phyloP scores from a whole-genome alignment of 257 asterid species.

The Galeopsis tetrahit region DNA sequence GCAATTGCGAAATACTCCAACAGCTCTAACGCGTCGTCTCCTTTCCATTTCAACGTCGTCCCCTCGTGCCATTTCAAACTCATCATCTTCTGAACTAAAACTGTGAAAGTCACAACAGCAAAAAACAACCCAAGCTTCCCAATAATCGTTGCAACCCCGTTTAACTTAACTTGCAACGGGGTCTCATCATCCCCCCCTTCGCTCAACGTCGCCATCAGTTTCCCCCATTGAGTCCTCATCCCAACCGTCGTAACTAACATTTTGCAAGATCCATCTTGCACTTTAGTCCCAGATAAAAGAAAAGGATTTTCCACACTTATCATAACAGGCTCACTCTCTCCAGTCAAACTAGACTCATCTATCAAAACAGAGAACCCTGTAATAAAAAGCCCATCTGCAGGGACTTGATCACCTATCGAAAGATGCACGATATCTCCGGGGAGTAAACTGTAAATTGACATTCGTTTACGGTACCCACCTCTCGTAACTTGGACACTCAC shows the following conservation, averaged over 20 bases:
- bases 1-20: constrained; percentile 90
- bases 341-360: constrained; percentile 88
- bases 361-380: constrained; percentile 79
- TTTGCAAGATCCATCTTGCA: constrained; percentile 94
- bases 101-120: constrained; percentile 86
- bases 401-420: constrained; percentile 92
- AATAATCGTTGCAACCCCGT: constrained; percentile 98
- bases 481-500: constrained; percentile 84
- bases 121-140: constrained; percentile 92
- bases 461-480: constrained; percentile 67
- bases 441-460: constrained; percentile 73
- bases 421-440: constrained; percentile 94
- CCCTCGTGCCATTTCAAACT: constrained; percentile 59
- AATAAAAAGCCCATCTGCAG: constrained; percentile 88
- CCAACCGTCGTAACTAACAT: constrained; percentile 96
- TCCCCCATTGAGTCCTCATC: constrained; percentile 99
- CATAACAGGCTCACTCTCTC: constrained; percentile 91
- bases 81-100: constrained; percentile 75
- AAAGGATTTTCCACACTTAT: constrained; percentile 66
- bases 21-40: constrained; percentile 76
- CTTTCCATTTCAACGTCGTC: constrained; percentile 55
- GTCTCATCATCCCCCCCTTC: constrained; percentile 98
- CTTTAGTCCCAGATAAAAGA: constrained; percentile 88
- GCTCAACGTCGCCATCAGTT: constrained; percentile 80
- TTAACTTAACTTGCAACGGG: constrained; percentile 81